Evolutionary conservation across 495 filamentous ascomycete species (phyloP).

Genomic region (Cryomyces minteri): DNA sequence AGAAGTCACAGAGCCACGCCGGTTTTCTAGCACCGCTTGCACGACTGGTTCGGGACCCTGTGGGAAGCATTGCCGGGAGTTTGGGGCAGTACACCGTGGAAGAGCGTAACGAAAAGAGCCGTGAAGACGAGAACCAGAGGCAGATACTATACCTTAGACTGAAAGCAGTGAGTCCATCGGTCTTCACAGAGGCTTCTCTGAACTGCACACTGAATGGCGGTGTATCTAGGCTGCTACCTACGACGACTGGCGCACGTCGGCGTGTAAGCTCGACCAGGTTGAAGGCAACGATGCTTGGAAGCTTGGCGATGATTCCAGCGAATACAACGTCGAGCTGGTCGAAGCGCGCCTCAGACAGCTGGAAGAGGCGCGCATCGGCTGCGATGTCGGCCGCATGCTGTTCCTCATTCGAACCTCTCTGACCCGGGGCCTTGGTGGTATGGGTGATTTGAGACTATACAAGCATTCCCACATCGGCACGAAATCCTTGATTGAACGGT

Average conservation of each 20-base stretch:
- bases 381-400: slow-evolving; percentile 60
- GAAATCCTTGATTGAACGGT: slow-evolving; percentile 68
- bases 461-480: slow-evolving; percentile 74
- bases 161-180: slow-evolving; percentile 11
- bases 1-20: slow-evolving; percentile 7
- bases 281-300: slow-evolving; percentile 81
- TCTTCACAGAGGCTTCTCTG: background rate
- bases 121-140: slow-evolving; percentile 4
- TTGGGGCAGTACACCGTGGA: background rate
- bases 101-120: background rate
- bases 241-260: slow-evolving; percentile 29
- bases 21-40: slow-evolving; percentile 9
- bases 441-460: slow-evolving; percentile 71
- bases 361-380: slow-evolving; percentile 52
- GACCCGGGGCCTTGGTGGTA: slow-evolving; percentile 65
- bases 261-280: slow-evolving; percentile 59
- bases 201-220: slow-evolving; percentile 1
- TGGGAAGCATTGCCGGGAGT: slow-evolving; percentile 5
- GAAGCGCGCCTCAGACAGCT: slow-evolving; percentile 49
- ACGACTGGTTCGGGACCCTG: slow-evolving; percentile 10
- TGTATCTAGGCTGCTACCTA: slow-evolving; percentile 14
- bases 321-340: slow-evolving; percentile 56
- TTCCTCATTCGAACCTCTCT: slow-evolving; percentile 65
- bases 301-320: slow-evolving; percentile 34
- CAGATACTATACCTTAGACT: slow-evolving; percentile 14